These are phyloP conservation scores for Leptographium galeiforme DNA, from an alignment of 2,329 filamentous ascomycete genomes.

Conservation along the genomic window DNA sequence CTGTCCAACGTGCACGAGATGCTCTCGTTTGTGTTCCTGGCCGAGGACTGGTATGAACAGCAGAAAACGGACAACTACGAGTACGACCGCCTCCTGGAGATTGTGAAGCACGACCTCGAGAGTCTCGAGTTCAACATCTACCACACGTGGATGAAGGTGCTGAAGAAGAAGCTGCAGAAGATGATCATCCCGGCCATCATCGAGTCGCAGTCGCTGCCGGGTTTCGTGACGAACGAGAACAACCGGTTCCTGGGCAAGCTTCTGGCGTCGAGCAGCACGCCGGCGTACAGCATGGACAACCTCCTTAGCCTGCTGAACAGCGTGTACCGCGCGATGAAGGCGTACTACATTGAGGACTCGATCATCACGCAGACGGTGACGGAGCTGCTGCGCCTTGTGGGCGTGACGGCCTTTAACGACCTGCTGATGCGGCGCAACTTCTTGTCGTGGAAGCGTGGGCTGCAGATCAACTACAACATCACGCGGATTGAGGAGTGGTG, in stretches of 20 bases:
- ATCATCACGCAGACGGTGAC: conserved; percentile 95
- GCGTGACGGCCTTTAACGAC: conserved; percentile 97
- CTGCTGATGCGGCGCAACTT: conserved; percentile 96
- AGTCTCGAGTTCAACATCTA: conserved; percentile 99
- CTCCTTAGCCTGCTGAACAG: conserved; percentile 89
- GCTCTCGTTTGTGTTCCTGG: conserved; percentile 97
- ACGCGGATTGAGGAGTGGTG: conserved; percentile 99
- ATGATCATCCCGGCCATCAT: conserved; percentile 99
- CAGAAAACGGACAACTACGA: conserved; percentile 99
- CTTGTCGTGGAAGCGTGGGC: conserved; percentile 95
- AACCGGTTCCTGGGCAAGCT: conserved; percentile 97
- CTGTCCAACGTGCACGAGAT: conserved; percentile 98
- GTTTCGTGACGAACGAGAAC: conserved; percentile 97
- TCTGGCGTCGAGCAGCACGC: conserved; percentile 74
- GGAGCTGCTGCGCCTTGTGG: conserved; percentile 81
- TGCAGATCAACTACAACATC: conserved; percentile 99
- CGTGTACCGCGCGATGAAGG: conserved; percentile 97
- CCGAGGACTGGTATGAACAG: conserved; percentile 98
- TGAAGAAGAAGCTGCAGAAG: conserved; percentile 98
- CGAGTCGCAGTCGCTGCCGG: conserved; percentile 92
- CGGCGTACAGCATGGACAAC: conserved; percentile 99
- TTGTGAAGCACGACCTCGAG: conserved; percentile 97
- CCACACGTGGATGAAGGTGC: conserved; percentile 99
- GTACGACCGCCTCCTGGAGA: conserved; percentile 92
- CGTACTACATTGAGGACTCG: conserved; percentile 89